phyloP scores from a whole-genome alignment of 495 filamentous ascomycete species.

The Penicillium coffeae region DNA sequence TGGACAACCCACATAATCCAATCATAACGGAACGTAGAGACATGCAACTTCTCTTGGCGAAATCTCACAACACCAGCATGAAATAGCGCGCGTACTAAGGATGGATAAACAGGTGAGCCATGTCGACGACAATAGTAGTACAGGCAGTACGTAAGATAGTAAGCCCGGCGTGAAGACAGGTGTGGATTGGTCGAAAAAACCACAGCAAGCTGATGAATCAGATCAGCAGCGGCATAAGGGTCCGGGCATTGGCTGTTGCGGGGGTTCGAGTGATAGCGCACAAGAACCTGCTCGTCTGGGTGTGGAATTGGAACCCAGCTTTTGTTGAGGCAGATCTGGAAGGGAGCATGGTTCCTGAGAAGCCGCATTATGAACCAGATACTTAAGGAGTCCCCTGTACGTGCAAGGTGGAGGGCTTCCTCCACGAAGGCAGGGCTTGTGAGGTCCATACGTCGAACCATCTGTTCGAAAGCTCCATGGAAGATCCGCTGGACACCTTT shows the following conservation, averaged over 20 bases:
- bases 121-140: conserved; percentile 35
- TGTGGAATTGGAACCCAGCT: conserved; percentile 28
- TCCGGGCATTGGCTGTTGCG: conserved; percentile 25
- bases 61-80: conserved; percentile 44
- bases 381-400: conserved; percentile 29
- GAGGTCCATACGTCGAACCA: conserved; percentile 34
- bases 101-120: conserved; percentile 35
- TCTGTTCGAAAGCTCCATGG: conserved; percentile 25
- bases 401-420: conserved; percentile 26
- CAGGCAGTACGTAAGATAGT: conserved; percentile 36
- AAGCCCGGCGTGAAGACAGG: conserved; percentile 34
- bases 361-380: conserved; percentile 35
- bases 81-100: conserved; percentile 41
- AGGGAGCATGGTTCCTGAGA: conserved; percentile 34
- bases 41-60: conserved; percentile 25
- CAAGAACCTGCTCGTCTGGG: conserved; percentile 27
- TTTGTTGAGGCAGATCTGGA: conserved; percentile 36
- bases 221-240: conserved; percentile 33
- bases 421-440: conserved; percentile 27
- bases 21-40: conserved; percentile 27
- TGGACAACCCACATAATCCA: conserved; percentile 36
- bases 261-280: conserved; percentile 27
- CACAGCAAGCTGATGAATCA: conserved; percentile 38
- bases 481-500: conserved; percentile 24
- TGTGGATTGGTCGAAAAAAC: conserved; percentile 30